Evolutionary conservation across 495 filamentous ascomycete species (phyloP), one percentile per base, ranked within the genome.

Genomic region (Hypomontagnella submonticulosa): DNA sequence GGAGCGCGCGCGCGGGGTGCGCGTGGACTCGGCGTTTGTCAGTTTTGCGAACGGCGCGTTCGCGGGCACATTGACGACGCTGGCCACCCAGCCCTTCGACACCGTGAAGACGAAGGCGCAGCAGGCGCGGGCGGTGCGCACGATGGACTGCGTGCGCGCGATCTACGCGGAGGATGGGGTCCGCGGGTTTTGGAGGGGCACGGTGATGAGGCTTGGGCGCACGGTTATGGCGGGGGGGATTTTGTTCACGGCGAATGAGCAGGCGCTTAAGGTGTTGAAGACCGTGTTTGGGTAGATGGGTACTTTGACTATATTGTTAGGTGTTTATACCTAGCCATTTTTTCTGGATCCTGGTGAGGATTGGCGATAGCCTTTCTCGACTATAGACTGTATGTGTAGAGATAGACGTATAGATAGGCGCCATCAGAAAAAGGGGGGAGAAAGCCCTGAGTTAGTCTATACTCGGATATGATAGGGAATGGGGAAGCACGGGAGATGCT

Each of bases 171-270:
- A 89, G 63, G 81, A 83, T 65, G 88, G 87, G 0, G 52, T 89
- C 0, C 74, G 76, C 30, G 87, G 83, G 0, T 87, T 89, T 61
- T 90, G 88, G 88, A 79, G 82, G 40, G 88, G 88, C 1, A 90
- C 86, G 10, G 83, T 86, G 1, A 89, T 90, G 88, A 78, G 88
- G 54, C 66, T 90, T 18, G 84, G 86, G 1, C 71, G 88, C 49
- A 84, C 87, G 19, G 76, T 90, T 3, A 79, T 89, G 66, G 85
- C 83, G 63, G 87, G 88, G 8, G 88, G 87, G 0, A 89, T 89
- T 42, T 66, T 90, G 13, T 89, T 89, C 57, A 85, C 85, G 18
- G 81, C 84, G 1, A 88, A 89, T 70, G 88, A 90, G 71, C 76
- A 83, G 58, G 80, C 64, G 47, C 37, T 67, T 16, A 70, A 59